phyloP scores from a whole-genome alignment of 116 monocot species.

The Posidonia oceanica region DNA sequence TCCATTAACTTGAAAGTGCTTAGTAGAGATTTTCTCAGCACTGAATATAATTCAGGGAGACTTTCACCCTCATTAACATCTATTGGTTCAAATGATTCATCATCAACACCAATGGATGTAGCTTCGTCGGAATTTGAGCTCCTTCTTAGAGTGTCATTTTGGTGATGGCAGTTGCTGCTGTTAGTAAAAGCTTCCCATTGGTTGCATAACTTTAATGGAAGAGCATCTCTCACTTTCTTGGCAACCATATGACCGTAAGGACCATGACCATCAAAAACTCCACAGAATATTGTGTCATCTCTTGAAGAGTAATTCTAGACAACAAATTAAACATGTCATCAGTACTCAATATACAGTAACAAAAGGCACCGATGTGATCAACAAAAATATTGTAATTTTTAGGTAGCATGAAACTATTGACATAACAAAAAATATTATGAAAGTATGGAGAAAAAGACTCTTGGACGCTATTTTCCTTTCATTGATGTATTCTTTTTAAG shows the following conservation, averaged over 20 bases:
- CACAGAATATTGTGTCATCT: conserved; percentile 70
- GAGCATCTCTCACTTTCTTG: conserved; percentile 84
- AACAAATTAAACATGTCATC: background rate
- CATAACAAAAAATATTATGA: too few relatives aligned
- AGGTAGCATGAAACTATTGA: too few relatives aligned
- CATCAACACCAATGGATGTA: conserved; percentile 28
- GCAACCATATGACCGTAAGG: conserved; percentile 86
- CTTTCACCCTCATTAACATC: conserved; percentile 39
- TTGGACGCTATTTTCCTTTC: too few relatives aligned
- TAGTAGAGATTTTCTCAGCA: conserved; percentile 50
- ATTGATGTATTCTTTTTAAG: too few relatives aligned
- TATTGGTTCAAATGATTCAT: conserved; percentile 36
- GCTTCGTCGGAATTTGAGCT: conserved; percentile 55
- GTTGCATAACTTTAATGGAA: conserved; percentile 62
- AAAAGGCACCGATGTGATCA: background rate
- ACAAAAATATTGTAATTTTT: background rate
- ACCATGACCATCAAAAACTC: conserved; percentile 91
- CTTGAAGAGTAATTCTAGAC: conserved; percentile 48
- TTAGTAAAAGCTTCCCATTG: conserved; percentile 34
- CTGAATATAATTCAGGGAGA: conserved; percentile 51
- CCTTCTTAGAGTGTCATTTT: conserved; percentile 22
- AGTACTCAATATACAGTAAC: too few relatives aligned
- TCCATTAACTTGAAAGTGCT: conserved; percentile 85
- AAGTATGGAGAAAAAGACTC: too few relatives aligned
- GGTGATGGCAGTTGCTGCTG: conserved; percentile 12